Base-by-base conservation (phyloP, 2,329 filamentous ascomycete genomes). In the Aspergillus ustus region DNA sequence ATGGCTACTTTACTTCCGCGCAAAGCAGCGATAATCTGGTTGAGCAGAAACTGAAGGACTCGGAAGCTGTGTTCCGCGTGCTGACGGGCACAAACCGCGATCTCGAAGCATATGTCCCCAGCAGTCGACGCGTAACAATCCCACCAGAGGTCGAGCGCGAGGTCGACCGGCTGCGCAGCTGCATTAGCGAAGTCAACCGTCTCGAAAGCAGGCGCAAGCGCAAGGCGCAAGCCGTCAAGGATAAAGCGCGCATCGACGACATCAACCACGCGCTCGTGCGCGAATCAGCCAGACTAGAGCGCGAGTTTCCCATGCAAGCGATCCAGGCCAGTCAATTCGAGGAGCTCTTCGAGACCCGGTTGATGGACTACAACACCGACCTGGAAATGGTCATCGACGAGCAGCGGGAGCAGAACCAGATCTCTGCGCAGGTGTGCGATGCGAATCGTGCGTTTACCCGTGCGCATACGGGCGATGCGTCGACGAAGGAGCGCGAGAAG, bases 251-350 rank as follows among this genome's bases (percentile, higher is more conserved):
- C 56, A 85, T 87, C 22, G 95, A 99, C 75, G 94, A 98, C 75
- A 93, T 98, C 69, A 93, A 93, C 70, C 85, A 87, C 0, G 91
- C 93, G 53, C 89, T 99, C 4, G 82, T 97, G 22, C 85, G 86
- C 52, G 93, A 98, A 81, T 89, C 93, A 2, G 89, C 90, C 40
- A 87, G 93, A 8, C 82, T 98, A 13, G 95, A 98, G 78, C 87
- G 93, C 50, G 89, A 91, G 61, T 94, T 92, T 65, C 91, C 93
- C 0, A 91, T 91, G 78, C 93, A 93, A 43, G 86, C 88, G 11
- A 90, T 99, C 55, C 90, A 92, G 54, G 89, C 94, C 0, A 91
- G 91, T 2, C 93, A 97, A 70, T 98, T 99, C 71, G 95, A 99
- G 71, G 86, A 88, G 57, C 90, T 98, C 51, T 97, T 98, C 67